Base-by-base conservation (phyloP, 768 basidiomycete genomes). In the Tylopilus subfusipes region DNA sequence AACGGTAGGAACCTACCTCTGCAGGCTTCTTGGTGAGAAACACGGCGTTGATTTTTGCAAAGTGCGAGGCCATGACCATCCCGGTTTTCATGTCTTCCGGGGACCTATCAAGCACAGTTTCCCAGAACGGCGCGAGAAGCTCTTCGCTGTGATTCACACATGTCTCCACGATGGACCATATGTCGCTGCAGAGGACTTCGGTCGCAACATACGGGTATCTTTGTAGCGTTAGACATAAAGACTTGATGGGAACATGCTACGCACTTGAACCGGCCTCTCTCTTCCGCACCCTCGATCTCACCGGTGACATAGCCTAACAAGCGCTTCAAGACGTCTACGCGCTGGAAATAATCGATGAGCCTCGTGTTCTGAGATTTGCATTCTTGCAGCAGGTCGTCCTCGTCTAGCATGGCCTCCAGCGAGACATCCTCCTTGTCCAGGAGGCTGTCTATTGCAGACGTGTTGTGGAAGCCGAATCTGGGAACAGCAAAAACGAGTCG, bases 151-250 rank as follows among this genome's bases (percentile, higher is more conserved):
- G 77, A 62, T 78, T 80, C 63, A 96, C 76, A 63, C 93, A 90
- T 1, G 91, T 92, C 72, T 94, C 93, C 45, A 93, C 85, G 64
- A 98, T 91, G 21, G 88, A 90, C 88, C 93, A 97, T 72, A 96
- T 87, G 63, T 96, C 94, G 71, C 91, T 90, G 73, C 93, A 95
- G 31, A 98, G 81, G 22, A 98, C 93, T 70, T 98, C 96, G 25
- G 95, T 93, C 16, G 93, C 88, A 21, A 94, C 84, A 64, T 91
- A 88, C 2, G 95, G 93, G 71, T 93, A 98, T 72, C 95, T 97
- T 47, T 24, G 29, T 8, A 21, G 18, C 30, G 30, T 58, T 31
- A 64, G 51, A 48, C 39, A 40, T 11, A 65, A 5, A 24, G 36
- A 19, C n/a, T 30, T 12, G 53, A 43, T 19, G 1, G 16, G 30